Evolutionary conservation across 2,329 filamentous ascomycete species (phyloP).

Genomic region (Hypoxylon sp.): DNA sequence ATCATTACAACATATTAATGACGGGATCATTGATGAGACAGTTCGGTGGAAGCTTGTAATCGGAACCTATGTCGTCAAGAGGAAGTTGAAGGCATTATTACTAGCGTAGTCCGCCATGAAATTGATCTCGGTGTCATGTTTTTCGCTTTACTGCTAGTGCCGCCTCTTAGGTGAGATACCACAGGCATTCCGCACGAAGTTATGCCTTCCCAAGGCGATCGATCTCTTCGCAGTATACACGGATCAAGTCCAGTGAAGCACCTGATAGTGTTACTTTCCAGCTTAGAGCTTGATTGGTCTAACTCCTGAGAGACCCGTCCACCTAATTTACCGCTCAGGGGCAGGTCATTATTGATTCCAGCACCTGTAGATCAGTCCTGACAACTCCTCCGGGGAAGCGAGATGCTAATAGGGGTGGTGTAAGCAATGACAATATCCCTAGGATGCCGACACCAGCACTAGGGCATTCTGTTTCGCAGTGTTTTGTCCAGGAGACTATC

Average conservation of each 20-base stretch:
- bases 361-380: neutral
- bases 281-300: constrained; percentile 3
- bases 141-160: neutral
- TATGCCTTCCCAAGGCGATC: neutral
- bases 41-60: neutral
- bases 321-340: constrained; percentile 15
- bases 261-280: neutral
- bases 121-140: neutral
- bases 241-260: neutral
- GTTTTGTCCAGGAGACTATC: neutral
- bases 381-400: neutral
- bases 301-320: neutral
- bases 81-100: neutral
- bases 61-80: neutral
- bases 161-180: neutral
- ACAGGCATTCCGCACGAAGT: neutral
- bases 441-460: neutral
- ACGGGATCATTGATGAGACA: neutral
- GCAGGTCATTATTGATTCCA: constrained; percentile 3
- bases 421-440: neutral
- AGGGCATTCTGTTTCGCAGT: neutral
- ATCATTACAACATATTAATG: neutral
- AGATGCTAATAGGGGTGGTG: neutral
- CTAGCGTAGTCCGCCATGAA: neutral
- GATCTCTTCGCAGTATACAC: neutral